Percentiles rank a stretch among this genome's conserved stretches.
Evolutionary conservation across 768 basidiomycete genomes (phyloP).

Genomic region (Chalciporus pseudorubinellus): DNA sequence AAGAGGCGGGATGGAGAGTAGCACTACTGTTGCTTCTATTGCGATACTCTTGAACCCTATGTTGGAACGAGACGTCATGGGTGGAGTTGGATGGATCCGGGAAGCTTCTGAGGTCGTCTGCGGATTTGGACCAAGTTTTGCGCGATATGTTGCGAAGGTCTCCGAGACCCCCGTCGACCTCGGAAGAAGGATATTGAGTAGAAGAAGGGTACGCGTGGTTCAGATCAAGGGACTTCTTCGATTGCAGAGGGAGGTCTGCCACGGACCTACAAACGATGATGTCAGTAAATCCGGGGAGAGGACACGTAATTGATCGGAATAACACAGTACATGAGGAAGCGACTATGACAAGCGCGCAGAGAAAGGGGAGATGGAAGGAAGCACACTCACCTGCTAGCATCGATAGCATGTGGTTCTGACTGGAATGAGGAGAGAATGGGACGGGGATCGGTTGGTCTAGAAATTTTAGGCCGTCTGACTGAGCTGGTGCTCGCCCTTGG

Average conservation of each 20-base stretch:
- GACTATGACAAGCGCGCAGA: slow-evolving; percentile 2
- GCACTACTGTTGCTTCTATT: slow-evolving; percentile 56
- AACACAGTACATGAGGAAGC: neutral
- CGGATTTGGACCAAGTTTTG: slow-evolving; percentile 77
- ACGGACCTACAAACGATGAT: slow-evolving; percentile 50
- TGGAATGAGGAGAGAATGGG: slow-evolving; percentile 55
- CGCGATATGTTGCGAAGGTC: slow-evolving; percentile 70
- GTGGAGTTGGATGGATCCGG: slow-evolving; percentile 36
- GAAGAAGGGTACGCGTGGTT: slow-evolving; percentile 31
- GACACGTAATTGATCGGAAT: slow-evolving; percentile 6
- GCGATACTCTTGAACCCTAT: slow-evolving; percentile 64
- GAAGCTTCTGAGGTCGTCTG: slow-evolving; percentile 70
- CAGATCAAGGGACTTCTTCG: slow-evolving; percentile 45
- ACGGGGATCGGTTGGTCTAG: slow-evolving; percentile 78
- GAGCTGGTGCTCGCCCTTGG: slow-evolving; percentile 50
- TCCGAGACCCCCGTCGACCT: slow-evolving; percentile 43
- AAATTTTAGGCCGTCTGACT: slow-evolving; percentile 72
- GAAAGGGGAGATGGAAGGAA: neutral
- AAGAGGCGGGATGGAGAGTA: slow-evolving; percentile 42
- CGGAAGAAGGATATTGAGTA: slow-evolving; percentile 31
- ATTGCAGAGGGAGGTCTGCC: slow-evolving; percentile 54
- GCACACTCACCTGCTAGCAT: slow-evolving; percentile 52
- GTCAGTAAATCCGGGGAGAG: slow-evolving; percentile 16
- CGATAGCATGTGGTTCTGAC: slow-evolving; percentile 46
- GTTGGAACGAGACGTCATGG: slow-evolving; percentile 53